Percentiles rank a stretch among this genome's conserved stretches.
phyloP scores from a whole-genome alignment of 23 red algal species.

The Gracilariopsis chorda region DNA sequence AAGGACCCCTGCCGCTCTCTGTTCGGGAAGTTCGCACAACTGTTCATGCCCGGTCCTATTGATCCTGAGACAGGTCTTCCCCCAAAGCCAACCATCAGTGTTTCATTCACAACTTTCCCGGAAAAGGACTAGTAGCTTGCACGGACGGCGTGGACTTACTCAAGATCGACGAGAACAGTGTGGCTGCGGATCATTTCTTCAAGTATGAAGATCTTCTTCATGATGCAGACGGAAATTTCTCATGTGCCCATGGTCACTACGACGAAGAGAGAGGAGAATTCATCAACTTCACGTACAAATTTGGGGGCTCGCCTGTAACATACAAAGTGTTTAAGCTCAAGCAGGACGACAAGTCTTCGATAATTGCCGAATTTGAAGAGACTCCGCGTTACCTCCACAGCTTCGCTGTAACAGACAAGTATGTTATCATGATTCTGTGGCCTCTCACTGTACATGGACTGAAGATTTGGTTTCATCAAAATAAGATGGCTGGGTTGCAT shows the following conservation, averaged over 20 bases:
- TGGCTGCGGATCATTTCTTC: slow-evolving; percentile 40
- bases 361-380: slow-evolving; percentile 3
- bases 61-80: not conserved
- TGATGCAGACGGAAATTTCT: slow-evolving; percentile 4
- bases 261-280: slow-evolving; percentile 12
- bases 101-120: not conserved
- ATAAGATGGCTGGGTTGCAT: not conserved
- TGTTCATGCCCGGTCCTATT: not conserved
- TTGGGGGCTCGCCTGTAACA: not conserved
- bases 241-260: slow-evolving; percentile 13
- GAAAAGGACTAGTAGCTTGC: not conserved
- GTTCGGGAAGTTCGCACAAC: slow-evolving; percentile 6
- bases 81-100: slow-evolving; percentile 1
- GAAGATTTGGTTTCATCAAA: slow-evolving; percentile 17
- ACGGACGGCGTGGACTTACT: not conserved
- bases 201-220: not conserved
- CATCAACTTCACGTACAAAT: slow-evolving; percentile 33
- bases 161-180: not conserved
- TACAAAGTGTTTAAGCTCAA: slow-evolving; percentile 37
- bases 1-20: slow-evolving; percentile 33
- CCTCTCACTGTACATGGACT: slow-evolving; percentile 4
- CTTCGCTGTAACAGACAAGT: slow-evolving; percentile 40
- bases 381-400: slow-evolving; percentile 46
- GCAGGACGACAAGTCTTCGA: not conserved
- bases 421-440: slow-evolving; percentile 29